A percentile compares a stretch with the other conserved stretches of the same genome.
Evolutionary conservation across 2,329 filamentous ascomycete species (phyloP).

Genomic region (Clonostachys byssicola): DNA sequence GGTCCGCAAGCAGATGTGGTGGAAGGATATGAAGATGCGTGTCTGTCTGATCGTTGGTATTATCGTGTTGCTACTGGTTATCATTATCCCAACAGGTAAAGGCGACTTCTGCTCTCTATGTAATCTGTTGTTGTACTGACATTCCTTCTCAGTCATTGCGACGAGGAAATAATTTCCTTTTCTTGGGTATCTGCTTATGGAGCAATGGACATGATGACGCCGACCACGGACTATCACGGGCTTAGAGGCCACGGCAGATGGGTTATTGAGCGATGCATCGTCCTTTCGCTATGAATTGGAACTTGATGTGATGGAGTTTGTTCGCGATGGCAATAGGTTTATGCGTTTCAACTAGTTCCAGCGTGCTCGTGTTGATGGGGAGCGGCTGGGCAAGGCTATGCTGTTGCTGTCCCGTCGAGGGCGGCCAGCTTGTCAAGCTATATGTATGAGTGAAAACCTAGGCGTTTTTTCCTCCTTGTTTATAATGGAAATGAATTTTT

Average conservation of each 20-base stretch:
- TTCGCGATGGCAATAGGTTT: conserved; percentile 2
- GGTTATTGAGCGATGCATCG: neutral
- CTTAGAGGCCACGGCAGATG: neutral
- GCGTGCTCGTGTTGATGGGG: too few species aligned
- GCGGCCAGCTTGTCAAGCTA: conserved; percentile 2
- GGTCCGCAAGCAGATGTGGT: conserved; percentile 98
- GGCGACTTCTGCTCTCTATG: too few species aligned
- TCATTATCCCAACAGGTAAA: conserved; percentile 87
- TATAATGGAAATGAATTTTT: conserved; percentile 4
- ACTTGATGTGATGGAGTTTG: conserved; percentile 1
- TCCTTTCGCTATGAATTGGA: neutral
- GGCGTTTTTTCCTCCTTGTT: conserved; percentile 2
- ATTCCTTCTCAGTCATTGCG: neutral
- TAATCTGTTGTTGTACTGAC: neutral
- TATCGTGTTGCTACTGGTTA: conserved; percentile 86
- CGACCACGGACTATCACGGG: neutral
- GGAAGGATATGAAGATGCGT: conserved; percentile 99
- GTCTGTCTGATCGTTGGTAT: conserved; percentile 92
- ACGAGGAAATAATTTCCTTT: neutral
- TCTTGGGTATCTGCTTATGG: neutral
- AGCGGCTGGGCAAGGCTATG: too few species aligned
- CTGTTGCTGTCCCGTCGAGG: too few species aligned
- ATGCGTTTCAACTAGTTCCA: too few species aligned
- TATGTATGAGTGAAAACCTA: conserved; percentile 4
- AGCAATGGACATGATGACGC: too few species aligned